A percentile compares a stretch with the other conserved stretches of the same genome.
phyloP scores from a whole-genome alignment of 371 early-diverging fungal species.

The Syncephalastrum contaminatum region DNA sequence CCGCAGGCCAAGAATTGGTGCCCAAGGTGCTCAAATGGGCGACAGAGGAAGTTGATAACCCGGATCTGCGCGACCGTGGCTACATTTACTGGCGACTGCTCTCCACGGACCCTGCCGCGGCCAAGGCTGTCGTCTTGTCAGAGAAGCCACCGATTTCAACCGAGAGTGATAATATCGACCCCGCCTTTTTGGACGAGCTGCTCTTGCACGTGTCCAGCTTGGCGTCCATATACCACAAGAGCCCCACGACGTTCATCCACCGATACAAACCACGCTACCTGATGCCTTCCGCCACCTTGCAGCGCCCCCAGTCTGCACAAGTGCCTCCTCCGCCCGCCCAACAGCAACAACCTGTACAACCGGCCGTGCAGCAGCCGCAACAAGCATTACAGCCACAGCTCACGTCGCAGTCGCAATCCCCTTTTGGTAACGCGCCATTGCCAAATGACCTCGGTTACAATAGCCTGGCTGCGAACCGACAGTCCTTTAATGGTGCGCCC shows the following conservation, averaged over 20 bases:
- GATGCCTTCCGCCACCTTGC: constrained; percentile 54
- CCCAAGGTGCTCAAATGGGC: constrained; percentile 90
- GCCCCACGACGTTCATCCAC: constrained; percentile 74
- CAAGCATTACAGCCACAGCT: constrained; percentile 7
- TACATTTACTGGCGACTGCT: constrained; percentile 97
- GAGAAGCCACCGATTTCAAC: constrained; percentile 93
- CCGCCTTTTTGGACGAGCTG: constrained; percentile 83
- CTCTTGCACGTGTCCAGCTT: constrained; percentile 84
- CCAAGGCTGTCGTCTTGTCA: constrained; percentile 77
- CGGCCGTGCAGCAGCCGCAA: constrained; percentile 13
- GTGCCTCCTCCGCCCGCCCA: constrained; percentile 5
- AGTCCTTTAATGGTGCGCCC: constrained; percentile 26
- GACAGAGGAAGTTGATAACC: constrained; percentile 92
- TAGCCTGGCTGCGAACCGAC: constrained; percentile 22
- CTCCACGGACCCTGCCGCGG: constrained; percentile 83
- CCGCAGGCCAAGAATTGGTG: constrained; percentile 85
- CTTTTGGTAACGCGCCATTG: not conserved
- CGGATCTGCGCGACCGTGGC: constrained; percentile 96
- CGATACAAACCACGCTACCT: constrained; percentile 62
- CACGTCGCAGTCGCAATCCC: constrained; percentile 7
- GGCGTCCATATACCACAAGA: constrained; percentile 93
- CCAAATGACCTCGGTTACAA: constrained; percentile 23
- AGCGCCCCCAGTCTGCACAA: constrained; percentile 20
- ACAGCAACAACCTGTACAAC: constrained; percentile 10
- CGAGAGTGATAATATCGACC: constrained; percentile 81